Evolutionary conservation across 2,329 filamentous ascomycete species (phyloP).

Genomic region (Aureobasidium uvarum): DNA sequence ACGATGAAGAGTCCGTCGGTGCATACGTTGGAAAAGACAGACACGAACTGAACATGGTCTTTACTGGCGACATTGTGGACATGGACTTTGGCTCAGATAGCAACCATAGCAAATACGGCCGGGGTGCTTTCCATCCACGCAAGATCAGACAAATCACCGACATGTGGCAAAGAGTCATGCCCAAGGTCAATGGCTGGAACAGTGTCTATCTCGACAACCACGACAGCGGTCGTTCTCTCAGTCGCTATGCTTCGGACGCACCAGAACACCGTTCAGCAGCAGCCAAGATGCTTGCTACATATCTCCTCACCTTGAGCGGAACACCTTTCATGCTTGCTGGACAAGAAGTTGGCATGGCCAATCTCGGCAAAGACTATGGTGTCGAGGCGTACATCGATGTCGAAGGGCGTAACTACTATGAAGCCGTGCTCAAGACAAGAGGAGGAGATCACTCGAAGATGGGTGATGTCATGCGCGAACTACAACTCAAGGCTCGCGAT

Average conservation of each 20-base stretch:
- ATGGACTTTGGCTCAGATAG: constrained; percentile 49
- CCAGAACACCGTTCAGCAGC: constrained; percentile 50
- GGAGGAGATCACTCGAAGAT: constrained; percentile 37
- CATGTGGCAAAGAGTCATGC: constrained; percentile 62
- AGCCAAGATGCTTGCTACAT: constrained; percentile 53
- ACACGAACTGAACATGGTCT: constrained; percentile 66
- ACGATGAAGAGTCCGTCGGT: constrained; percentile 48
- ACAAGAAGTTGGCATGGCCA: constrained; percentile 64
- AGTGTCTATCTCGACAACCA: constrained; percentile 64
- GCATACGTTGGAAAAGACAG: constrained; percentile 52
- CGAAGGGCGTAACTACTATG: constrained; percentile 52
- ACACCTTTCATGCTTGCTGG: constrained; percentile 65
- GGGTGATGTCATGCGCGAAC: constrained; percentile 28
- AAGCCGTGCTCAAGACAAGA: constrained; percentile 43
- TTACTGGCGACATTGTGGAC: constrained; percentile 63
- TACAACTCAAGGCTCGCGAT: constrained; percentile 61
- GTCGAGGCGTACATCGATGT: constrained; percentile 49
- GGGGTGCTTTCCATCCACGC: constrained; percentile 49
- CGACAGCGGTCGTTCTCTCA: constrained; percentile 59
- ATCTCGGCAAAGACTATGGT: constrained; percentile 56
- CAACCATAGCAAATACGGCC: constrained; percentile 45
- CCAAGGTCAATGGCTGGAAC: constrained; percentile 61
- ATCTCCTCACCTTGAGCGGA: constrained; percentile 29
- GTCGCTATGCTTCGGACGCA: constrained; percentile 54
- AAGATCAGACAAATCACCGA: constrained; percentile 53